Evolutionary conservation across 1,139 yeast species (phyloP), one percentile per base, ranked within the genome.

Genomic region (Pichia sp.): DNA sequence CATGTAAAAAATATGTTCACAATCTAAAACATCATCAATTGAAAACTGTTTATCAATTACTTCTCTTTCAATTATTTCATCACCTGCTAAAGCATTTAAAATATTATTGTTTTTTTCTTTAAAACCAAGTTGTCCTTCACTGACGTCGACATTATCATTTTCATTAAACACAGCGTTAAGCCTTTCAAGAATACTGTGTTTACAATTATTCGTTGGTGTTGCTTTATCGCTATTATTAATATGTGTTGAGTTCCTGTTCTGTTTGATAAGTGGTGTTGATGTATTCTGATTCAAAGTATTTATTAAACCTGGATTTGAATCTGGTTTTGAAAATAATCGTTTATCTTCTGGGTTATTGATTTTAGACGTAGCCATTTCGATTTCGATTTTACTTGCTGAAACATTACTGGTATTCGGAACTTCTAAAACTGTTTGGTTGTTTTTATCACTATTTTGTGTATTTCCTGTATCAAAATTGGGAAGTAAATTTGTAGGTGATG

Each of bases 381-480:
- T 29, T 15, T 43, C 47, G 8, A 49, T 39, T 29, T 44, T 46
- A 16, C 47, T 46, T 6, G 39, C 37, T 7, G 51, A 50, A 1
- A 42, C 27, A 7, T 43, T 44, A 38, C 56, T 53, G 1, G 56
- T 53, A 24, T 53, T 53, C 7, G 56, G 56, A 8, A 52, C 30
- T 29, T 50, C 55, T 20, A 42, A 32, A 32, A 32, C 22, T 18
- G 36, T 32, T 16, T 5, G 11, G 11, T n/a, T 30, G 18, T 32
- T 32, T n/a, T 32, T 25, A n/a, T 48, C 49, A 13, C 23, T 26
- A 12, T 22, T 39, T 25, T 27, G 30, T n/a, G 38, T 29, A 13
- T 34, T 39, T 9, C 41, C 37, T 30, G 35, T 13, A 11, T 35
- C 39, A n/a, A n/a, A 16, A 13, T 15, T 39, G 30, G 18, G 27